Base-by-base conservation (phyloP, 805 yeast genomes). In the Blastobotrys mokoenaii region DNA sequence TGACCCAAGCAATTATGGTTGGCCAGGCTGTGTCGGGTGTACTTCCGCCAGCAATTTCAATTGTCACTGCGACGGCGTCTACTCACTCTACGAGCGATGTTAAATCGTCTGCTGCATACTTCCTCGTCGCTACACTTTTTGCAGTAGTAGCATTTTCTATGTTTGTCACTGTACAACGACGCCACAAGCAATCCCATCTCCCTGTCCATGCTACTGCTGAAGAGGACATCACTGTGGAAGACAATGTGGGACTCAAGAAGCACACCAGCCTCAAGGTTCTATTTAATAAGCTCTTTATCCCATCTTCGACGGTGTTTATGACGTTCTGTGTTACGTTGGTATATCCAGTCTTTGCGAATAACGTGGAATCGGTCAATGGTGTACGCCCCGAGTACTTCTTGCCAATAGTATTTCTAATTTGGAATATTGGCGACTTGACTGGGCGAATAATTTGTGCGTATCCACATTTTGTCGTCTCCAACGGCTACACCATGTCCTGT, bases 1-100 rank as follows among this genome's bases (percentile, higher is more conserved):
- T 76, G 59, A 89, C 95, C 9, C 96, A 93, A 57, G 94, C 84
- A 0, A 83, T 83, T 1, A 85, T 93, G 83, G 89, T 89, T 2
- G 98, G 98, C 1, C 96, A 90, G 62, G 96, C 95, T 0, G 68
- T 90, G 14, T 87, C 97, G 0, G 98, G 98, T 1, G 95, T 93
- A 0, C 66, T 90, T 31, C 97, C 98, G 1, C 79, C 96, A 0
- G 59, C 84, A 15, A 80, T 83, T 11, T 73, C 78, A 53, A 80
- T 79, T 12, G 12, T 39, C 12, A 29, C 30, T 11, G 48, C 33
- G 29, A 16, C 34, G n/a, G 34, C 30, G 14, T 17, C 33, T 10
- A 16, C 25, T 7, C 37, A 32, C 9, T n/a, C 32, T 4, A 38
- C 7, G 14, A 29, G 41, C 43, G 27, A 20, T 45, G 14, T 39